phyloP scores from a whole-genome alignment of 192 early-diverging fungal species.

The Coemansia erecta region DNA sequence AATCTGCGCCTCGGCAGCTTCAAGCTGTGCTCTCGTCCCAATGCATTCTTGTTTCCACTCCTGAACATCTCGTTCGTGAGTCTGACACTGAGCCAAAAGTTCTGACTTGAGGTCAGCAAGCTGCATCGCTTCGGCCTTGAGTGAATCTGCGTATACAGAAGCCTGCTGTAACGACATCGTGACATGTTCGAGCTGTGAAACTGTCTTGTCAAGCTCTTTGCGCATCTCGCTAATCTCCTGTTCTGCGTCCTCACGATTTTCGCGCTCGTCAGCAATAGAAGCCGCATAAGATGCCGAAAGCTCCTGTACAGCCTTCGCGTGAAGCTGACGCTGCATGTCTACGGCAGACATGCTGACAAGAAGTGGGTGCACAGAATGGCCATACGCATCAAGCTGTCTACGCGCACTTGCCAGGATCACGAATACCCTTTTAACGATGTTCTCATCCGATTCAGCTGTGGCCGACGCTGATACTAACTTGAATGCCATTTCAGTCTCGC shows the following conservation, averaged over 20 bases:
- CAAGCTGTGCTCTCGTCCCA: conserved; percentile 8
- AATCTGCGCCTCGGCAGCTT: conserved; percentile 12
- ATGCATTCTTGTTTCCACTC: conserved; percentile 35
- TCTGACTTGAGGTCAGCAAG: background rate
- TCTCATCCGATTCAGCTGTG: background rate
- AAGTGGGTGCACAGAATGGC: no score
- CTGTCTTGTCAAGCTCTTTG: background rate
- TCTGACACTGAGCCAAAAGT: conserved; percentile 1
- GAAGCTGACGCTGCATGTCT: background rate
- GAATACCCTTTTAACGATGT: no score
- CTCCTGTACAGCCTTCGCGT: background rate
- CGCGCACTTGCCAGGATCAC: no score
- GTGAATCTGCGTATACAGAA: background rate
- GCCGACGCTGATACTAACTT: background rate
- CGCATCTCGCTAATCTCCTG: conserved; percentile 7
- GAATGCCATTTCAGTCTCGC: conserved; percentile 10
- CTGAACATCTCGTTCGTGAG: conserved; percentile 9
- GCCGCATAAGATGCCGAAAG: background rate
- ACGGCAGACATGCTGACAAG: no score
- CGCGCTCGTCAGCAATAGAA: background rate
- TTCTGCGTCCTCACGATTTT: background rate
- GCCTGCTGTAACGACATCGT: background rate
- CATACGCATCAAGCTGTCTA: no score
- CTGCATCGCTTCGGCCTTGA: conserved; percentile 3
- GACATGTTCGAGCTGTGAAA: background rate